Base-by-base conservation (phyloP, 208 protist genomes). In the Strigomonas culicis region DNA sequence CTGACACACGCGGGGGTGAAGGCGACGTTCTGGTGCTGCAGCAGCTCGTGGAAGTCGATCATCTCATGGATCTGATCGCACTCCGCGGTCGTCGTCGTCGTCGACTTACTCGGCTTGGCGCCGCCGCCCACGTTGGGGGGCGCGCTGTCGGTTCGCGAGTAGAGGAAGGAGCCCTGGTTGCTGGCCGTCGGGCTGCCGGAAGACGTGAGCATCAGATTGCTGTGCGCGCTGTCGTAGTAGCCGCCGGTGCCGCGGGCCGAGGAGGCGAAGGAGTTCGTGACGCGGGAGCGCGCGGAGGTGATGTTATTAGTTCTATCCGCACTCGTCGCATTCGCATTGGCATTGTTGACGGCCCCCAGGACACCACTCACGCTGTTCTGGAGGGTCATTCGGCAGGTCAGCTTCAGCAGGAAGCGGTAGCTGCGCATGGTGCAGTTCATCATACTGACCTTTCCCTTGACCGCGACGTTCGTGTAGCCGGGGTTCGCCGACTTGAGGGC, bases 371-470 rank as follows among this genome's bases (percentile, higher is more conserved):
- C 36, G 13, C n/a, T n/a, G n/a, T n/a, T n/a, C n/a, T n/a, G n/a
- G n/a, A n/a, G n/a, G n/a, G n/a, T n/a, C n/a, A n/a, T n/a, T n/a
- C n/a, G n/a, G n/a, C n/a, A n/a, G n/a, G 36, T 17, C 36, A 41
- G 36, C 13, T 41, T 41, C 13, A 41, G 13, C 8, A 6, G 13
- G 13, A 41, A 41, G 36, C 36, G 36, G 36, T 53, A 53, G 7
- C 7, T 21, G 7, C 4, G 74, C 85, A 90, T 89, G 32, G 90
- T 59, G 52, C 76, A 84, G 21, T 83, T 90, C 24, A 88, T 79
- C 44, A 86, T 72, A 57, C 82, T 71, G 43, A 95, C 83, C 24
- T 77, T 82, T 13, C 88, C 85, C 56, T 88, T 50, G 15, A 86
- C 25, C 13, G 59, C 21, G 4, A 80, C 36, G 11, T 68, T 70